Base-by-base conservation (phyloP, 2,329 filamentous ascomycete species). In the Exophiala aquamarina region DNA sequence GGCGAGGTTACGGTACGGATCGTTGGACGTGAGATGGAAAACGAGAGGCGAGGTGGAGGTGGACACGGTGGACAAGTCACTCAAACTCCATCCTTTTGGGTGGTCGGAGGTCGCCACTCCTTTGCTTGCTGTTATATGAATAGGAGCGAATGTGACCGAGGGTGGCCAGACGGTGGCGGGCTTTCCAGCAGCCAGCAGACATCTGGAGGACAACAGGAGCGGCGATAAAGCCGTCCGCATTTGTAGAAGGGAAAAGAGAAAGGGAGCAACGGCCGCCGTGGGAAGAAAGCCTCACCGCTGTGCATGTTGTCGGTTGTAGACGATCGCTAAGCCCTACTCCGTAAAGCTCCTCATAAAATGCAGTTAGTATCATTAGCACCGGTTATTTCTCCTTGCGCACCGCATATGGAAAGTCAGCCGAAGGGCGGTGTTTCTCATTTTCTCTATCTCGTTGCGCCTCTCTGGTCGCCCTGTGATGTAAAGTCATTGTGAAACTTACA, bases 1-100 rank as follows among this genome's bases (percentile, higher is more conserved):
- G 23, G 91, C 90, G 48, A 98, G 87, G 69, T 98, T 98, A 59
- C 94, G 73, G 66, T 86, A 92, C 3, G 93, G 90, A 63, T 94
- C 81, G 41, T 70, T 72, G 45, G 82, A 86, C 51, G 70, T 71
- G 9, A 87, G 91, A 50, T 82, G 73, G 70, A 89, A 90, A 58
- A 91, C 77, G 56, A 92, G 86, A 18, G 55, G 44, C n/a, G 54
- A 58, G 4, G 47, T 46, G 23, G 41, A 40, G 17, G 50, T 31
- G 28, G 54, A 53, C 35, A 52, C 35, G 3, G 34, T 26, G 32
- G 34, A 39, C 13, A 58, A 32, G 23, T 52, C 52, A 23, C 32
- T 28, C 8, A 51, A 50, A 11, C n/a, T 42, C 47, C 50, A 54
- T 44, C 39, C n/a, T 20, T n/a, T 20, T 14, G 14, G 46, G 21